Evolutionary conservation across 2,329 filamentous ascomycete species (phyloP), one percentile per base, ranked within the genome.

Genomic region (Parastagonospora avenae): DNA sequence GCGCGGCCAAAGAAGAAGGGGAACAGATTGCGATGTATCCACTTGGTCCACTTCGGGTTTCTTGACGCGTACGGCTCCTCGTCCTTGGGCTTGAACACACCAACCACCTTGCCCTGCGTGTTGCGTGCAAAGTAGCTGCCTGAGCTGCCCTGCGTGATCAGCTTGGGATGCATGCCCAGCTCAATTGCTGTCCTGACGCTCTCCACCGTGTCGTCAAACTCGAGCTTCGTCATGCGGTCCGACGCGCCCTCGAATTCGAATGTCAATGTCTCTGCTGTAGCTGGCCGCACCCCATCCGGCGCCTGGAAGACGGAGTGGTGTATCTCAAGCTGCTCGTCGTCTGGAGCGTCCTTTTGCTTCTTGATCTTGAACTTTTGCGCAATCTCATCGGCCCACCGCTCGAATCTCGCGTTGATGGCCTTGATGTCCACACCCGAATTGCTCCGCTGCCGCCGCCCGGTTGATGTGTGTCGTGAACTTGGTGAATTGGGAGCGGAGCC

Each of bases 1-100:
- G 93, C 92, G 67, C 94, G 83, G 14, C 94, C 94, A 67, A 99
- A 99, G 75, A 91, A 97, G 77, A 95, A 99, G 8, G 94, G 94
- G 64, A 99, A 97, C 59, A 99, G 73, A 72, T 99, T 99, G 58
- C 94, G 84, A 74, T 99, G 94, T 78, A 99, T 92, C 94, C 94
- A 99, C 76, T 99, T 99, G 64, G 95, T 97, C 93, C 93, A 97
- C 74, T 99, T 99, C 5, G 94, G 94, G 70, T 99, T 99, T 62
- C 91, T 89, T 29, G 91, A 94, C 1, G 94, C 94, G 70, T 97
- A 99, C 1, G 94, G 94, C 74, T 99, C 95, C 77, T 99, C 94
- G 64, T 99, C 94, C 76, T 99, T 99, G 36, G 94, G 94, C 74
- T 99, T 99, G 78, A 99, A 99, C 4, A 99, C 94, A 31, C 92